Evolutionary conservation across 192 early-diverging fungal species (phyloP), one percentile per base, ranked within the genome.

Genomic region (Coemansia sp.): DNA sequence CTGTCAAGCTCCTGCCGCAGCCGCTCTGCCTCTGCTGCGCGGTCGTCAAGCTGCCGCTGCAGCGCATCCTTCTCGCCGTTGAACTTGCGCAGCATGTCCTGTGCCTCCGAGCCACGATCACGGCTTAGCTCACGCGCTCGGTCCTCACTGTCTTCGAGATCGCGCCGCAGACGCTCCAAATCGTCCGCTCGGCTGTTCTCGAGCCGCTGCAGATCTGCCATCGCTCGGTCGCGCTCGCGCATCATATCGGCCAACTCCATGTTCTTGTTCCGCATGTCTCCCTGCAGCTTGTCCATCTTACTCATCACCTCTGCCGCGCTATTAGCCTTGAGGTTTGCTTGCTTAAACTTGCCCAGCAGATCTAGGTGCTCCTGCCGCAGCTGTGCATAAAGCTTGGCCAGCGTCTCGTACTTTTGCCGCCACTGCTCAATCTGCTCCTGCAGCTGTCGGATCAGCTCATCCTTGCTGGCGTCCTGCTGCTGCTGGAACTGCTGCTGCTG

Each of bases 331-430:
- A 87, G 74, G 68, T 89, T 91, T 3, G 93, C 83, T 3, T 90
- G 79, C 75, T 95, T 97, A 81, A 91, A 95, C 78, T 94, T 94
- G 49, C 86, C 88, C 65, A 97, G 83, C 21, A 99, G 78, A 41
- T 95, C 95, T 57, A 99, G 78, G 70, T 99, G 94, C 66, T 96
- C 94, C 64, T 97, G 94, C 48, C 97, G 88, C 29, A 99, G 82
- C 73, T 96, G 92, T 9, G 95, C 93, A 71, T 99, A 99, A n/a
- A 97, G 83, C 61, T 99, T 99, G 59, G 95, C 95, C 39, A 99
- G 81, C 15, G 94, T 92, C 75, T 97, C 94, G 75, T 97, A 97
- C 80, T 97, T 99, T 73, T 95, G 91, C 82, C 90, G 94, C 93
- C 94, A 96, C 76, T 96, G 92, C 70, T 90, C 88, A 23, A 99